These are phyloP conservation scores for Poterioochromonas sp. DNA, from an alignment of 352 stramenopile genomes.

Conservation along the genomic window DNA sequence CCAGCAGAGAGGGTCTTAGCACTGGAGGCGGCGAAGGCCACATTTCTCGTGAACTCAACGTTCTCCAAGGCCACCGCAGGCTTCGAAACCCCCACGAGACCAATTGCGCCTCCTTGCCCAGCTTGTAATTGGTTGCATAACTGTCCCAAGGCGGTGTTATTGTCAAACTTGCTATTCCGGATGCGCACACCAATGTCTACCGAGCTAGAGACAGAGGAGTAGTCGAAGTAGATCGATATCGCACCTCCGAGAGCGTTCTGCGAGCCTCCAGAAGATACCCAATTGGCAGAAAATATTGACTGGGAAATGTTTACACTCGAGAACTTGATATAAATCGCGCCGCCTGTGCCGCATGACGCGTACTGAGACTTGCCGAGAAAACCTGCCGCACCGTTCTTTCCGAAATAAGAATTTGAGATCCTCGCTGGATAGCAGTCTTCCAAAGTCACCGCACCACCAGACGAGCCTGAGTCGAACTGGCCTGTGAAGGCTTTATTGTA, in stretches of 20 bases:
- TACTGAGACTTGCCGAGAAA: neutral
- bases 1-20: neutral
- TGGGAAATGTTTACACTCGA: neutral
- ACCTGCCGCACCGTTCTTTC: neutral
- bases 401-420: neutral
- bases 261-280: neutral
- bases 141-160: neutral
- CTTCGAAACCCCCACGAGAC: neutral
- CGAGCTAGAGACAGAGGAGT: neutral
- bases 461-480: slow-evolving; percentile 8
- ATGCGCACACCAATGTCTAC: neutral
- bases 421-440: neutral
- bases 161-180: neutral
- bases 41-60: neutral
- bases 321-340: neutral
- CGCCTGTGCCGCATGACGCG: neutral
- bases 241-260: neutral
- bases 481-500: slow-evolving; percentile 15
- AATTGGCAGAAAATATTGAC: neutral
- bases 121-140: neutral
- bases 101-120: neutral
- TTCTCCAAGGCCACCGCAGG: neutral
- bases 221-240: neutral
- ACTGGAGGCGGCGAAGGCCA: neutral
- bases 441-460: slow-evolving; percentile 3